Evolutionary conservation across 129 eudicot species (phyloP).

Genomic region (Flaveria sonorensis): DNA sequence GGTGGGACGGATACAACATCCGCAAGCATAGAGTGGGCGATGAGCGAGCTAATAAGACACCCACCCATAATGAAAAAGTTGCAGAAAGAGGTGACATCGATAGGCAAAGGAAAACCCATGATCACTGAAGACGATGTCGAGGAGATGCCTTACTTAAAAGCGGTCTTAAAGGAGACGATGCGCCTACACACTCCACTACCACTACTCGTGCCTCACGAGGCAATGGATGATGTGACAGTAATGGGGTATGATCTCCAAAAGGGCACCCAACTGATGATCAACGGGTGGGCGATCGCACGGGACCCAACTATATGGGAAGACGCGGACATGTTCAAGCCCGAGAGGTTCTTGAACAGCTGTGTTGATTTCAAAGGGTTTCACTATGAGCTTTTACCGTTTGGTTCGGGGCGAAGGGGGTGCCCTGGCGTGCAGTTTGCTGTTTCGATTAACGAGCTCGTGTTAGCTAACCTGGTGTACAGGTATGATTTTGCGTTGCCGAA

Average conservation of each 20-base stretch:
- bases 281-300: conserved; percentile 39
- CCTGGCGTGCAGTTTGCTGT: conserved; percentile 55
- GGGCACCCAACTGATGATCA: conserved; percentile 39
- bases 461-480: conserved; percentile 48
- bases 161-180: conserved; percentile 28
- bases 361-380: conserved; percentile 41
- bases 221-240: conserved; percentile 10
- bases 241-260: conserved; percentile 23
- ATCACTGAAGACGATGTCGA: conserved; percentile 25
- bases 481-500: conserved; percentile 48
- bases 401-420: conserved; percentile 52
- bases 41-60: conserved; percentile 31
- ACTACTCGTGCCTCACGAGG: conserved; percentile 24
- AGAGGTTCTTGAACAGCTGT: conserved; percentile 37
- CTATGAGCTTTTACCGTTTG: conserved; percentile 42
- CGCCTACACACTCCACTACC: conserved; percentile 24
- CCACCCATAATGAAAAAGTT: conserved; percentile 18
- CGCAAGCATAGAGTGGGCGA: conserved; percentile 24
- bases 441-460: conserved; percentile 39
- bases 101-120: conserved; percentile 23
- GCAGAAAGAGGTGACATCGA: conserved; percentile 17
- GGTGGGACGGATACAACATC: conserved; percentile 36
- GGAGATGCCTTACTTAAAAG: conserved; percentile 25
- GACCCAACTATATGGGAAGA: conserved; percentile 38
- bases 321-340: conserved; percentile 37